Conservation (phyloP, 768 basidiomycete genomes). For the Lentinula edodes region DNA sequence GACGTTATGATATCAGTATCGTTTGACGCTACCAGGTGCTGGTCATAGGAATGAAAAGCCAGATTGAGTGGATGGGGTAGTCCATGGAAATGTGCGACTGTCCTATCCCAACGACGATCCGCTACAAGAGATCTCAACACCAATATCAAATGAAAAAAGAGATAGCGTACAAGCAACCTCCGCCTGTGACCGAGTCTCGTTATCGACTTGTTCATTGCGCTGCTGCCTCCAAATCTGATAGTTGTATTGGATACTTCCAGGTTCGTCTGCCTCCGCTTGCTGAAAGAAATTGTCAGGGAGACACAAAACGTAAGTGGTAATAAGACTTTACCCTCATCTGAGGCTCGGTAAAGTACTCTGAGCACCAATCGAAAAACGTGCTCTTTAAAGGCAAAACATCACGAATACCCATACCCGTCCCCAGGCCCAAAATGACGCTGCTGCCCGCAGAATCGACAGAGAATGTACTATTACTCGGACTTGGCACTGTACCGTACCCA, state of each 20-base stretch:
- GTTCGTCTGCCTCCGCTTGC: constrained; percentile 95
- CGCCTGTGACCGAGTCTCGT: constrained; percentile 65
- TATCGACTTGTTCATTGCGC: constrained; percentile 77
- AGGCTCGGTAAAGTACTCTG: constrained; percentile 96
- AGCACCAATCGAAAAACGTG: constrained; percentile 91
- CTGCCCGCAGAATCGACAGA: constrained; percentile 63
- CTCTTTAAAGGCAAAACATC: constrained; percentile 89
- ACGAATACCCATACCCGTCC: constrained; percentile 75
- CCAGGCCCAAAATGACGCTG: constrained; percentile 69
- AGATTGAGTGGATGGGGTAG: constrained; percentile 63
- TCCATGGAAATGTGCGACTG: constrained; percentile 60
- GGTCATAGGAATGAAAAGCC: constrained; percentile 89
- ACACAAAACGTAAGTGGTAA: neutral
- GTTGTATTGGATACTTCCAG: constrained; percentile 90
- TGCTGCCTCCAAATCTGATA: constrained; percentile 93
- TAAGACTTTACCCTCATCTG: constrained; percentile 83
- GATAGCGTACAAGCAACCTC: constrained; percentile 56
- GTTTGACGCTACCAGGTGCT: constrained; percentile 81
- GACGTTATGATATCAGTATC: constrained; percentile 85
- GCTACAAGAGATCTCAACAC: constrained; percentile 33
- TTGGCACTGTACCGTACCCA: constrained; percentile 41
- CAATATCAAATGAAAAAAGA: neutral
- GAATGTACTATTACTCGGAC: constrained; percentile 73
- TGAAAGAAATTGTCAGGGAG: constrained; percentile 25
- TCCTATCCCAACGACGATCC: constrained; percentile 63